Base-by-base conservation (phyloP, 2,329 filamentous ascomycete species). In the Aschersonia sp. region DNA sequence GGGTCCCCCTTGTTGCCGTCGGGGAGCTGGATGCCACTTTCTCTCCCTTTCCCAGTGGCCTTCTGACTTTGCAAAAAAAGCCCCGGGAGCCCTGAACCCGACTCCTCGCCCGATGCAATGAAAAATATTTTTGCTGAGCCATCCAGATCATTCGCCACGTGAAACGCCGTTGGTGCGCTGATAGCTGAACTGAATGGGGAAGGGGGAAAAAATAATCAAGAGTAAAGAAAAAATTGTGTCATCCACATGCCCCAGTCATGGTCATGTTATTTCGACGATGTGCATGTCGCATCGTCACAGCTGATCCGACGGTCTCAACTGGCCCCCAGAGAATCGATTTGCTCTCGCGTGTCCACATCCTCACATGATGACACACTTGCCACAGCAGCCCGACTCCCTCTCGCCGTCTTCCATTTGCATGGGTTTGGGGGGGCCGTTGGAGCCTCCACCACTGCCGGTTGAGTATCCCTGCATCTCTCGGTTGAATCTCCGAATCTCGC, bases 401-500 rank as follows among this genome's bases (percentile, higher is more conserved):
- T 81, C 75, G 53, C 78, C 76, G 51, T 81, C 80, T 55, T 83
- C 79, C 58, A 92, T 78, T 56, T 94, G 85, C 76, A 94, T 82
- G 68, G 89, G 86, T 72, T 78, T 74, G 51, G 70, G 64, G 53
- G 74, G 82, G 57, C 76, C 78, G 57, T 75, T 77, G 53, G 80
- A 71, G 51, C 75, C 71, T 58, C 78, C 71, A 55, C 81, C 80
- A 57, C 83, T 83, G 52, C 76, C 79, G 50, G 81, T 79, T 43
- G 83, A 81, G 67, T 94, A 87, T 51, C 86, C 87, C 51, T 89
- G 88, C 82, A 96, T 94, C 63, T 97, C 90, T 65, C 92, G 90
- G 79, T 98, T 97, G 71, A 94, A 97, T 69, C 87, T 85, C 69
- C 92, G 81, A 62, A 98, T 98, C 66, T 97, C 92, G 64, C 92